Base-by-base conservation (phyloP, 345 rosid genomes). In the Gossypium thurberi region DNA sequence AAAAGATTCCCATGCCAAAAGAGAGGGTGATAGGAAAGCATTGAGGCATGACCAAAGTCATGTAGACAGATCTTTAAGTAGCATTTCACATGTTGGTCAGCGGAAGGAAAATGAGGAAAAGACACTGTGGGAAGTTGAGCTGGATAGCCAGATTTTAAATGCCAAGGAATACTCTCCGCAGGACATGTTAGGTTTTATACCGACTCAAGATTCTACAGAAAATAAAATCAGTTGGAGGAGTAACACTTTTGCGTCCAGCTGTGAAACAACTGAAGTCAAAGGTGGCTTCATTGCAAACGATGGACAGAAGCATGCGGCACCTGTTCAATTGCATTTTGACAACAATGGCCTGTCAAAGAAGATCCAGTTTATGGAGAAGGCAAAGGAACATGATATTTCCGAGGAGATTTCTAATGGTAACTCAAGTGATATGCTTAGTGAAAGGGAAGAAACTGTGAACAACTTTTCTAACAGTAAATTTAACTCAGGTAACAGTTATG, bases 191-290 rank as follows among this genome's bases (percentile, higher is more conserved):
- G 65, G 23, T 33, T 72, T 73, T 18, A 71, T 68, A 50, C 80
- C 83, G 69, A 78, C 85, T 20, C 84, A 81, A 42, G 87, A 78
- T n/a, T 81, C 81, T 69, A 81, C 73, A 8, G 69, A 72, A 75
- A 89, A 78, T 79, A 87, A 86, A 78, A 78, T 76, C 74, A 78
- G 81, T 55, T 82, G 87, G 69, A 85, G 91, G 66, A 87, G 89
- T 75, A 87, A 84, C 56, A 85, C 85, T 75, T 83, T 84, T 79
- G 81, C 85, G 47, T 50, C 73, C 9, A 80, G 83, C 78, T 65
- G 80, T 78, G 77, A 78, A 75, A 80, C 85, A 66, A 66, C 75
- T 50, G 88, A 78, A 44, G 86, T 80, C 78, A 89, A 80, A 76
- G 87, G 85, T 53, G 68, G 73, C 70, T 81, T 81, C 43, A 58